Evolutionary conservation across 2,329 filamentous ascomycete genomes (phyloP), one percentile per base, ranked within the genome.

Genomic region (Aspergillus arachidicola): DNA sequence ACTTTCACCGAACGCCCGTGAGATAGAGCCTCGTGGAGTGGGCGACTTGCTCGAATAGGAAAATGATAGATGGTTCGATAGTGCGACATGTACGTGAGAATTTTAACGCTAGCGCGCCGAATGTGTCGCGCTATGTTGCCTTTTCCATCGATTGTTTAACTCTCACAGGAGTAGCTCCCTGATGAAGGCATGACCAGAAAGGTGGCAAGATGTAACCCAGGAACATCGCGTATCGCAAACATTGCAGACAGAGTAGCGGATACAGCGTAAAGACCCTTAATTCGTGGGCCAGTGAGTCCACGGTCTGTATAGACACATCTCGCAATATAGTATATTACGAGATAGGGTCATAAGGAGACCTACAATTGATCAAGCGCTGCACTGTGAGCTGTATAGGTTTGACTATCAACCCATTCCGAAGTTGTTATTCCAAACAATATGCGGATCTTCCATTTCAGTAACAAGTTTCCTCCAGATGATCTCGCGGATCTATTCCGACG

Each of bases 391-490:
- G 11, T 14, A 36, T 12, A 14, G 11, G 34, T 14, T 34, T 14
- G 34, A 14, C 34, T 12, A 11, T 26, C 43, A 6, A 23, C 11
- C n/a, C n/a, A 46, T 9, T 21, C 19, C 23, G 6, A 23, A 14
- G 19, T 46, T 1, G 10, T 6, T 23, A n/a, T 46, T 23, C 19
- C 9, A 21, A 19, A 46, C 0, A 46, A 23, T 46, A 46, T 46
- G 43, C 68, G 66, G 62, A 54, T 83, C 41, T 57, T 75, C n/a
- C 83, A 80, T 68, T 84, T 84, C 70, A 76, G 78, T 69, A 84
- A 84, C 60, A 81, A 84, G 64, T 82, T 84, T 57, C 82, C 82
- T 0, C 71, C 72, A 7, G 82, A 83, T 53, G 78, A 84, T 61
- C 68, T 83, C 9, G 62, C 73, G 26, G 67, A 73, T 19, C 65